Conservation (phyloP, 2,329 filamentous ascomycete genomes). For the Botryotinia narcissicola region DNA sequence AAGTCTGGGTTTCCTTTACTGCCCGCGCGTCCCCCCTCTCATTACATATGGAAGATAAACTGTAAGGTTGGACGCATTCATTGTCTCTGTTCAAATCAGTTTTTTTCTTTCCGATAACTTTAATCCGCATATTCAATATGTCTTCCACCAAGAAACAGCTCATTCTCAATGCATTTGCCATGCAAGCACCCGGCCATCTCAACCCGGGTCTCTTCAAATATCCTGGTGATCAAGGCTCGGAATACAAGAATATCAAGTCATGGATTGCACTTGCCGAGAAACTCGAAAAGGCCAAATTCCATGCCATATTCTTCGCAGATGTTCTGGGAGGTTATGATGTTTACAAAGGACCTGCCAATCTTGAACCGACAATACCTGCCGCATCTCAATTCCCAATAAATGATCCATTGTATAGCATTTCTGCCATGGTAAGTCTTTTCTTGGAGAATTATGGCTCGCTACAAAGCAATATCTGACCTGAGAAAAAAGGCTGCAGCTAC, state of each 20-base stretch:
- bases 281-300: conserved; percentile 60
- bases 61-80: background rate
- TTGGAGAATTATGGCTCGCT: background rate
- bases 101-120: background rate
- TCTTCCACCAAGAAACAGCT: conserved; percentile 42
- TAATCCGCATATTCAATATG: conserved; percentile 21
- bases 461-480: background rate
- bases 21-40: background rate
- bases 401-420: conserved; percentile 61
- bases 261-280: conserved; percentile 60
- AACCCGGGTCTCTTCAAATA: conserved; percentile 62
- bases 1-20: background rate
- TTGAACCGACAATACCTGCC: conserved; percentile 58
- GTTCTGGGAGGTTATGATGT: conserved; percentile 68
- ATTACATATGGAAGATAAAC: background rate
- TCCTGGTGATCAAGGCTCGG: conserved; percentile 59
- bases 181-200: conserved; percentile 51
- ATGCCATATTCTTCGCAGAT: conserved; percentile 66
- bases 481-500: conserved; percentile 47
- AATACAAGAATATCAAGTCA: conserved; percentile 59
- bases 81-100: background rate
- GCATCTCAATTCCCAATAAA: conserved; percentile 72
- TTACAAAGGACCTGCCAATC: conserved; percentile 59
- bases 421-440: conserved; percentile 57
- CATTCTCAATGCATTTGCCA: conserved; percentile 51